These are phyloP conservation scores for Trifolium repens DNA, from an alignment of 306 rosid species.

Conservation along the genomic window DNA sequence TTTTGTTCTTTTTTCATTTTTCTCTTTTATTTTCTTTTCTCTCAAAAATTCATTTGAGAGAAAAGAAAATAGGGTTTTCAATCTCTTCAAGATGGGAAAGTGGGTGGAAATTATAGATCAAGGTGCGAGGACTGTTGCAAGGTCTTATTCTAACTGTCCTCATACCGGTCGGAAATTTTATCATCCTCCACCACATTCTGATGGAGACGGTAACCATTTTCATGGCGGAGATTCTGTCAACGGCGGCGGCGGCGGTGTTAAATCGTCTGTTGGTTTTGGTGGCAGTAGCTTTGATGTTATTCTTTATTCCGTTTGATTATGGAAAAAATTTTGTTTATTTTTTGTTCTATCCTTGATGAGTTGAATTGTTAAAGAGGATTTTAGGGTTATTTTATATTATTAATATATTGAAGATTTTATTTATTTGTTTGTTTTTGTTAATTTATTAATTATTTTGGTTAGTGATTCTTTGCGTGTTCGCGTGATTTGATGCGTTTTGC, in stretches of 20 bases:
- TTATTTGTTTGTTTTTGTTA: neutral
- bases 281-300: constrained; percentile 49
- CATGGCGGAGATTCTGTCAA: constrained; percentile 16
- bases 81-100: constrained; percentile 47
- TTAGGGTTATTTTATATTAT: neutral
- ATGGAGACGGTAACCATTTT: constrained; percentile 34
- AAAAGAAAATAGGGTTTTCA: neutral
- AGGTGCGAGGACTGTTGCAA: constrained; percentile 56
- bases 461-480: constrained; percentile 2
- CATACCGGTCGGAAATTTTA: constrained; percentile 73
- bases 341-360: neutral
- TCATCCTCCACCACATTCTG: constrained; percentile 60
- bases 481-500: neutral
- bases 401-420: neutral
- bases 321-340: neutral
- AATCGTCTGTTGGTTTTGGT: constrained; percentile 5
- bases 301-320: constrained; percentile 61
- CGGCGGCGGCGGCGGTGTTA: constrained; percentile 35
- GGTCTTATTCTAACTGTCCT: constrained; percentile 70
- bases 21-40: neutral
- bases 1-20: neutral
- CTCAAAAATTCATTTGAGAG: constrained; percentile 7
- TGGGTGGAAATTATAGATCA: constrained; percentile 65
- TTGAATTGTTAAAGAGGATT: neutral
- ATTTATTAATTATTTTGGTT: neutral